phyloP scores from a whole-genome alignment of 768 basidiomycete species.

The Pisolithus sp. region DNA sequence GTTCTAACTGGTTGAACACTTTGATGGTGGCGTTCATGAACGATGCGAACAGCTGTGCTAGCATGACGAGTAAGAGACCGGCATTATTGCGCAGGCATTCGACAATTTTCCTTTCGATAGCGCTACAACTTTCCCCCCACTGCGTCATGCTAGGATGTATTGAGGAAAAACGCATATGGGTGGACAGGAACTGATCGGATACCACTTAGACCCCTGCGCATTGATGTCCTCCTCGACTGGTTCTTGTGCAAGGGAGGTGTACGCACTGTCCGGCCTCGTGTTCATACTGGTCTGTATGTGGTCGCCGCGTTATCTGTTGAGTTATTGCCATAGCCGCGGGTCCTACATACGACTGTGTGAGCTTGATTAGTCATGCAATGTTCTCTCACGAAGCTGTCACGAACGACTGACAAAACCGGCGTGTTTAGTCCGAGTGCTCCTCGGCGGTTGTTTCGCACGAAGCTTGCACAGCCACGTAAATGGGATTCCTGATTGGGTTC shows the following conservation, averaged over 20 bases:
- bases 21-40: slow-evolving; percentile 62
- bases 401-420: no score
- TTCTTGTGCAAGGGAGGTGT: background rate
- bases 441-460: no score
- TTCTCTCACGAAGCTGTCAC: no score
- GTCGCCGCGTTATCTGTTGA: no score
- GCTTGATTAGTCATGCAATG: no score
- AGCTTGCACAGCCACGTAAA: no score
- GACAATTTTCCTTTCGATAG: background rate
- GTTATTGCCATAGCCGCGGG: no score
- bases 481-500: no score
- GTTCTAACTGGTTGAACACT: slow-evolving; percentile 48
- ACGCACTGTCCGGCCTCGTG: background rate
- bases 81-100: slow-evolving; percentile 33
- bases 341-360: no score
- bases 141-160: background rate
- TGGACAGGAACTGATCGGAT: background rate
- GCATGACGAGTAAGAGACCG: slow-evolving; percentile 54
- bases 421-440: no score
- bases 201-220: background rate
- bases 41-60: slow-evolving; percentile 53
- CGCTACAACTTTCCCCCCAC: background rate
- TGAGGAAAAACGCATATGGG: background rate
- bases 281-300: no score
- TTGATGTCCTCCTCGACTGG: background rate